These are phyloP conservation scores for Tinospora cordifolia DNA, from an alignment of 164 flowering plant species.

Conservation along the genomic window DNA sequence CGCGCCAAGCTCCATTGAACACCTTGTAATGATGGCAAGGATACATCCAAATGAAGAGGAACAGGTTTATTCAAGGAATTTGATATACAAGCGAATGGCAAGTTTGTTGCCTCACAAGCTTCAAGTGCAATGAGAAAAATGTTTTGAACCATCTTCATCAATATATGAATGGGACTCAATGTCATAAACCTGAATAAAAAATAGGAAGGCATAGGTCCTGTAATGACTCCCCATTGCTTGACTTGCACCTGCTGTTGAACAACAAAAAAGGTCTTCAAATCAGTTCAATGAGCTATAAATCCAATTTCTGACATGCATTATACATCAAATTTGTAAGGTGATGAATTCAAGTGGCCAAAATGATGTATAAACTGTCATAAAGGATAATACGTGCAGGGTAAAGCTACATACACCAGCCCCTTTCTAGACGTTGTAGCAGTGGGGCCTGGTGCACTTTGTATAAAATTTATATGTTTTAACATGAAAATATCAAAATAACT, in stretches of 20 bases:
- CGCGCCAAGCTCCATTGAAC: conserved; percentile 62
- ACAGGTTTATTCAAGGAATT: conserved; percentile 66
- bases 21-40: conserved; percentile 69
- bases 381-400: too few species aligned
- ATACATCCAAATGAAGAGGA: conserved; percentile 77
- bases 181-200: conserved; percentile 30
- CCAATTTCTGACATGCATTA: background rate
- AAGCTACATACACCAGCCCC: too few species aligned
- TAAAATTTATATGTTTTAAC: background rate
- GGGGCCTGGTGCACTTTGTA: too few species aligned
- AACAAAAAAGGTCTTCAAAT: background rate
- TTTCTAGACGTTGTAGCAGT: too few species aligned
- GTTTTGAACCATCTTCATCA: conserved; percentile 25
- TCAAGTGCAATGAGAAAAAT: conserved; percentile 26
- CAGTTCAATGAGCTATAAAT: conserved; percentile 1
- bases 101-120: conserved; percentile 27
- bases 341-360: background rate
- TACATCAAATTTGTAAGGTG: background rate
- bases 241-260: conserved; percentile 40
- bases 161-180: conserved; percentile 15
- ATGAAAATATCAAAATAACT: background rate
- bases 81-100: conserved; percentile 71
- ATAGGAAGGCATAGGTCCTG: conserved; percentile 36
- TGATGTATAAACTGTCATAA: background rate
- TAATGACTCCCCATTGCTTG: conserved; percentile 19